Evolutionary conservation across 305 asterid species (phyloP), one percentile per base, ranked within the genome.

Genomic region (Fraxinus sp.): DNA sequence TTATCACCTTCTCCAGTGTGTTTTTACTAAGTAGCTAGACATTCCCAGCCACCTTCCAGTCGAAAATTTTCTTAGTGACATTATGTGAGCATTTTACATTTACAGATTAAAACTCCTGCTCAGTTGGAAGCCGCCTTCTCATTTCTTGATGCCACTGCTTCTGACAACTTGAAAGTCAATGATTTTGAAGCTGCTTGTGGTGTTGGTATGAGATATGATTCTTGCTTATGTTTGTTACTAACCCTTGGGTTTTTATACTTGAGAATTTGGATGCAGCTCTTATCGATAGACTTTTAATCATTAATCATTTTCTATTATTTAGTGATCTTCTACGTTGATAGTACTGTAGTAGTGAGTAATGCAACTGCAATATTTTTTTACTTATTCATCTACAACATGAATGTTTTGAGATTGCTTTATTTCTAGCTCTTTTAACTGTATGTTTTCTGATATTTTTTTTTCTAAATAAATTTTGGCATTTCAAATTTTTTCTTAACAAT

Each of bases 111-210:
- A 87, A 88, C 92, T 76, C 88, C 97, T 88, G 97, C 95, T 10
- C 99, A 96, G 87, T 86, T 93, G 88, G 98, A 96, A 57, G 98
- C 98, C 70, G 99, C 99, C 73, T 92, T 94, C 86, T 77, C 90
- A 6, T 93, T 90, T 87, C 90, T 94, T 79, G 77, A 90, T 76
- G 88, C 88, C 30, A 83, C 89, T 76, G 94, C 93, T 81, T 88
- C 97, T 46, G 98, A 91, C 79, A 70, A 44, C 81, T 88, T 94
- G 79, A 86, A 89, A 46, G 74, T 83, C 80, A 83, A 85, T 77
- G 98, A 91, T 77, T 92, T 96, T 82, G 99, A 94, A 86, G 91
- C 86, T 82, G 92, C 95, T 78, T 94, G 98, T 94, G 98, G 94
- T 76, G 96, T 96, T 83, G 97, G 97, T 94, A 91, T 55, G 93